Evolutionary conservation across 768 basidiomycete species (phyloP), one percentile per base, ranked within the genome.

Genomic region (Serendipita sp.): DNA sequence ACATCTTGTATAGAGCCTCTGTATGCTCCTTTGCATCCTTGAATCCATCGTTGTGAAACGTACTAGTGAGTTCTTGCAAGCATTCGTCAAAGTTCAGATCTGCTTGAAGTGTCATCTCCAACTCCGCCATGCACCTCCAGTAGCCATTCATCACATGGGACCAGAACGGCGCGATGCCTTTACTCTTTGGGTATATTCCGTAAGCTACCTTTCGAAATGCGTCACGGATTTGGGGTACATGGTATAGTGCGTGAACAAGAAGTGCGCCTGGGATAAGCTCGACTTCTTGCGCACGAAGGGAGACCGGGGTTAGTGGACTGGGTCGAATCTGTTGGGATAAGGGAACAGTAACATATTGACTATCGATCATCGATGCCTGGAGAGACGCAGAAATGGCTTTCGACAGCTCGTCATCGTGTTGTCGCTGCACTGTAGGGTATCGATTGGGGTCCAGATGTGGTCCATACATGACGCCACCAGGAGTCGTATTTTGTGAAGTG

Each of bases 331-430:
- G 24, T 26, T 33, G 24, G 17, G 24, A 28, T 24, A 58, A 9
- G 9, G 53, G 33, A 9, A 58, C 11, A n/a, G 22, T 13, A 4
- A 30, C 53, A 58, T 26, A 58, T 58, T n/a, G 26, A 28, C 11
- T 58, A 33, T 58, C 53, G 53, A 58, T 22, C 53, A 58, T 58
- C 13, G 53, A 58, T 24, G 20, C 33, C 31, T 58, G 53, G 2
- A 58, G 30, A 33, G 53, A 58, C 9, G 53, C 53, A 24, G 53
- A 58, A 58, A 58, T 58, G 3, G 53, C 53, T 58, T 28, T 34
- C 9, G 53, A 58, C 11, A 58, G 30, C 11, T 58, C 53, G 26
- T 58, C 53, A 9, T 58, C 53, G 13, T 58, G 53, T 9, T 31
- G 26, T 28, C 9, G 11, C 22, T 51, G 48, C 16, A 9, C 22